Evolutionary conservation across 2,329 filamentous ascomycete genomes (phyloP).

Genomic region (Reticulascus tulasneorum): DNA sequence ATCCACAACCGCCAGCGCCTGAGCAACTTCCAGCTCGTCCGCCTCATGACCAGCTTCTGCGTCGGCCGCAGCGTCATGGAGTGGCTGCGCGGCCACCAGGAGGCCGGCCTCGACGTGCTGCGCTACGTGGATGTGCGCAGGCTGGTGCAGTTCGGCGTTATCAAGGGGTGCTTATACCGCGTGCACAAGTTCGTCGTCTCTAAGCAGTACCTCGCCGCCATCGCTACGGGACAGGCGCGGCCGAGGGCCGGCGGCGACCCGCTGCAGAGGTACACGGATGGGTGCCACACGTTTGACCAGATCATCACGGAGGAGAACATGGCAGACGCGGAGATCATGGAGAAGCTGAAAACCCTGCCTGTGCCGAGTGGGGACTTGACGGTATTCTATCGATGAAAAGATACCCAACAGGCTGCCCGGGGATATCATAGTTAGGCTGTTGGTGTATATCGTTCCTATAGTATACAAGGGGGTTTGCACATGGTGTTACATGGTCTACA

Average conservation of each 20-base stretch:
- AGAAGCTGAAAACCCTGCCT: constrained; percentile 57
- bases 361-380: constrained; percentile 49
- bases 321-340: constrained; percentile 66
- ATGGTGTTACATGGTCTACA: constrained; percentile 10
- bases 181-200: constrained; percentile 86
- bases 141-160: constrained; percentile 91
- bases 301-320: constrained; percentile 74
- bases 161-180: constrained; percentile 90
- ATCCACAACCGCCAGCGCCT: constrained; percentile 38
- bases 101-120: constrained; percentile 61
- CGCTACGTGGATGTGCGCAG: constrained; percentile 80
- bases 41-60: constrained; percentile 80
- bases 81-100: constrained; percentile 75
- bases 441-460: constrained; percentile 10
- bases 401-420: neutral
- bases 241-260: constrained; percentile 40
- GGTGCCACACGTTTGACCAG: constrained; percentile 74
- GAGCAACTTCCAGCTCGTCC: constrained; percentile 65
- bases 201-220: constrained; percentile 54
- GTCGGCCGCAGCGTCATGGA: constrained; percentile 81
- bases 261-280: constrained; percentile 67
- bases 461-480: constrained; percentile 9
- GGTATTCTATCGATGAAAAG: constrained; percentile 45
- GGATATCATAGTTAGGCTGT: neutral
- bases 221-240: constrained; percentile 51